Conservation (phyloP, 208 protist species). For the Crithidia expoeki region DNA sequence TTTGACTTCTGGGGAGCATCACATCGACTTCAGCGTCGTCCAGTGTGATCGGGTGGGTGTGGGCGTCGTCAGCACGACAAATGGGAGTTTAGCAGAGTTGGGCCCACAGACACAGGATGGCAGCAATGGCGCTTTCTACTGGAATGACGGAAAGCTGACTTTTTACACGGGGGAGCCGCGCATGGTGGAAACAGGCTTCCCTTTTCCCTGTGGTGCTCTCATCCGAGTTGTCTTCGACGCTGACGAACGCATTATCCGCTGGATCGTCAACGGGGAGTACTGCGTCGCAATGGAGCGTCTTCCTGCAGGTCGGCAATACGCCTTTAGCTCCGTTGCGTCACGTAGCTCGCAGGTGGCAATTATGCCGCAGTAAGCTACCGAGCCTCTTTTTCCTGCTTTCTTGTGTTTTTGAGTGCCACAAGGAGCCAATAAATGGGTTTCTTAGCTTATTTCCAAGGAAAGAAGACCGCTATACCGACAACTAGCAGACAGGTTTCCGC, state of each 20-base stretch:
- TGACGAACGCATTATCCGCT: constrained; percentile 55
- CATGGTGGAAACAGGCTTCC: constrained; percentile 41
- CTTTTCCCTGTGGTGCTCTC: constrained; percentile 33
- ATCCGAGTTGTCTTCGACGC: constrained; percentile 61
- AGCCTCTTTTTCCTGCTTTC: too few relatives aligned
- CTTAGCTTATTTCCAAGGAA: too few relatives aligned
- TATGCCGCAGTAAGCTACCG: constrained; percentile 27
- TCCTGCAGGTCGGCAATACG: constrained; percentile 40
- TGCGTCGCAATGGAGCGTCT: constrained; percentile 62
- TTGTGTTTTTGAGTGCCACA: too few relatives aligned
- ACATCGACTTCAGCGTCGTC: constrained; percentile 50
- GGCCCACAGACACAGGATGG: constrained; percentile 13
- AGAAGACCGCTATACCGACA: too few relatives aligned
- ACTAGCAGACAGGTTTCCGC: too few relatives aligned
- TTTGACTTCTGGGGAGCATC: constrained; percentile 41
- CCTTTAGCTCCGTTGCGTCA: constrained; percentile 54
- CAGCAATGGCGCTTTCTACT: constrained; percentile 54
- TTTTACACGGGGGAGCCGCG: constrained; percentile 44
- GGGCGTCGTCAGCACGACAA: constrained; percentile 41
- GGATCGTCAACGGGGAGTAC: constrained; percentile 51
- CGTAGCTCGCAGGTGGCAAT: constrained; percentile 65
- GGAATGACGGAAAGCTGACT: constrained; percentile 67
- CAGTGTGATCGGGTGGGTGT: constrained; percentile 63
- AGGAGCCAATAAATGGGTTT: too few relatives aligned
- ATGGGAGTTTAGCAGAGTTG: constrained; percentile 11